These are phyloP conservation scores for Aspergillus melleus DNA, from an alignment of 2,329 filamentous ascomycete genomes.

Conservation along the genomic window DNA sequence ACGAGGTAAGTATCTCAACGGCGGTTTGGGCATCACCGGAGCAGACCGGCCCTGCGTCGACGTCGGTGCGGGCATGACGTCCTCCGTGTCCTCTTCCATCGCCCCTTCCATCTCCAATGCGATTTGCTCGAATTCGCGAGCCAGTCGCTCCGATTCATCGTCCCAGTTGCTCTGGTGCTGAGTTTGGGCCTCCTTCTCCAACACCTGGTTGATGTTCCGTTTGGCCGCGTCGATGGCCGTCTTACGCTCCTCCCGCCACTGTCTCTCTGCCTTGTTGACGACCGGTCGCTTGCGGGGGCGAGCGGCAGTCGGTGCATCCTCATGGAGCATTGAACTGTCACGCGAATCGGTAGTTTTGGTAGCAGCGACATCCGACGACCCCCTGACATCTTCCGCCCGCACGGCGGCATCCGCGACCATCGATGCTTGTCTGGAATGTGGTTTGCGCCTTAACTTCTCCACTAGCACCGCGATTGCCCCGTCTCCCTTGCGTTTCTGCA, in stretches of 20 bases:
- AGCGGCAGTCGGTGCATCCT: conserved; percentile 13
- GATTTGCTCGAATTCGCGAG: conserved; percentile 43
- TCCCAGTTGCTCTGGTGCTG: conserved; percentile 42
- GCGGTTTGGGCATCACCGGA: conserved; percentile 24
- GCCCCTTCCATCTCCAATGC: conserved; percentile 42
- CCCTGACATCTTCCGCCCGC: conserved; percentile 13
- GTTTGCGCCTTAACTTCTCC: conserved; percentile 37
- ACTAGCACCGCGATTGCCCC: conserved; percentile 40
- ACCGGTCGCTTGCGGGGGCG: conserved; percentile 40
- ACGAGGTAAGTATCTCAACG: conserved; percentile 40
- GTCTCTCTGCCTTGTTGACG: conserved; percentile 41
- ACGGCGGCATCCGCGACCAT: conserved; percentile 31
- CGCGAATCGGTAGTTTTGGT: background rate
- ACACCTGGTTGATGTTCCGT: conserved; percentile 30
- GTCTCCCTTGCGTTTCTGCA: conserved; percentile 36
- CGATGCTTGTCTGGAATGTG: conserved; percentile 36
- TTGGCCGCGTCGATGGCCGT: conserved; percentile 36
- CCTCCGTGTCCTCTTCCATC: conserved; percentile 23
- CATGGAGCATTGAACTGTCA: conserved; percentile 1
- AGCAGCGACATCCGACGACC: conserved; percentile 8
- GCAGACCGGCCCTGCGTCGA: conserved; percentile 5
- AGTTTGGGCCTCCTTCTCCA: conserved; percentile 38
- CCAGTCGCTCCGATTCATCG: conserved; percentile 44
- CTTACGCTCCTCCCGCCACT: conserved; percentile 39
- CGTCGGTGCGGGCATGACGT: conserved; percentile 1